Evolutionary conservation across 78 protist genomes (phyloP), one percentile per base, ranked within the genome.

Genomic region (Diacronema lutheri): DNA sequence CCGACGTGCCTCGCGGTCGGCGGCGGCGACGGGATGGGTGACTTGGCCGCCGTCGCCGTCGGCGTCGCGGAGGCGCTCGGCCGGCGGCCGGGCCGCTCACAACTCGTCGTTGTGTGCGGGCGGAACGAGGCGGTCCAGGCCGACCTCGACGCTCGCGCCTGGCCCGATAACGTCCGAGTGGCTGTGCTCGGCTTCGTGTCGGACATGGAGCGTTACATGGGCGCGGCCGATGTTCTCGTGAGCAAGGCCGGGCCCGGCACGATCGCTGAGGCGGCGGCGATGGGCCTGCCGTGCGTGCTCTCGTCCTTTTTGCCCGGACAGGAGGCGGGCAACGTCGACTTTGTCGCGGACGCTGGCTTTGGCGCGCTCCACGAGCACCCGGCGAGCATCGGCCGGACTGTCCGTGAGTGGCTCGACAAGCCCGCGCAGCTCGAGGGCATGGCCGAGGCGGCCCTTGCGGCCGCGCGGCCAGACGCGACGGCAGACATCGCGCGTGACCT

Each of bases 171-270:
- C n/a, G 44, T 74, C 13, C 20, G n/a, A 25, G 81, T 74, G 44
- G 31, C 0, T 0, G 62, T 31, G 21, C 31, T 3, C 35, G 62
- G 81, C 40, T 74, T 74, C 62, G n/a, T 31, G 26, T 14, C 23
- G 12, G 5, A 14, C 38, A 74, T 74, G 64, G 3, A 19, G 31
- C 60, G 50, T 64, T 74, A 50, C 41, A 74, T 74, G 81, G 44
- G 4, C 9, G 61, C 26, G 25, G 60, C 81, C 5, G 64, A 74
- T 25, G 13, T 20, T 29, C 0, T 74, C 6, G 29, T 74, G 31
- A 50, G 64, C 31, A 74, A 74, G 62, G 81, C 81, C 5, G 81
- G 81, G 5, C 81, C 81, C 38, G 81, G 81, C 40, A 74, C 81
- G 21, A 50, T 74, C 10, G 60, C 64, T 2, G 81, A 74, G 81